These are phyloP conservation scores for Fusarium coffeatum DNA, from an alignment of 2,329 filamentous ascomycete genomes.

Conservation along the genomic window DNA sequence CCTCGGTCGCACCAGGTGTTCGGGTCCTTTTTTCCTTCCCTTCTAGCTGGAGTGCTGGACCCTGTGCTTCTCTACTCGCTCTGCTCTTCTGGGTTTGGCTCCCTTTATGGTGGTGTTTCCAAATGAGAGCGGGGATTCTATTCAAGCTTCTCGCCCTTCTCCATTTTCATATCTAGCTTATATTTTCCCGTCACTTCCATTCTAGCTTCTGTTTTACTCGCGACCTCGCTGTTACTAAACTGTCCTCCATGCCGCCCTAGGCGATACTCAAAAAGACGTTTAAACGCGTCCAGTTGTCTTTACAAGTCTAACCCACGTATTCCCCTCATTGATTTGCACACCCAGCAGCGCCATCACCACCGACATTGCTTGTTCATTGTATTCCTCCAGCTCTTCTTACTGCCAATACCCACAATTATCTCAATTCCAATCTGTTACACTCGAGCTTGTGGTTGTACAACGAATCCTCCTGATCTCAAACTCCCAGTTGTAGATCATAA, in stretches of 20 bases:
- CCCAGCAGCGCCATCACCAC: conserved; percentile 9
- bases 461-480: neutral
- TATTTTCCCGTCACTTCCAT: conserved; percentile 26
- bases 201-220: conserved; percentile 12
- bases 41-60: conserved; percentile 1
- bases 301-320: neutral
- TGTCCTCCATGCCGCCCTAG: conserved; percentile 14
- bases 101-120: conserved; percentile 35
- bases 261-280: neutral
- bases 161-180: conserved; percentile 40
- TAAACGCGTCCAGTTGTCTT: neutral
- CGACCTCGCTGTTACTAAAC: conserved; percentile 11
- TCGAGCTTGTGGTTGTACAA: neutral
- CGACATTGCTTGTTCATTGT: conserved; percentile 6
- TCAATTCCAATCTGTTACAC: neutral
- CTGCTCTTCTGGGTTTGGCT: conserved; percentile 11
- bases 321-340: conserved; percentile 15
- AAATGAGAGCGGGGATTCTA: conserved; percentile 33
- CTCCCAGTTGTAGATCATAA: neutral
- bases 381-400: neutral
- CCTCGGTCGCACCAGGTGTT: conserved; percentile 37
- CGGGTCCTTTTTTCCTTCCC: conserved; percentile 29
- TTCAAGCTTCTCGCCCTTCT: conserved; percentile 38
- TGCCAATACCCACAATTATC: neutral
- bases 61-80: conserved; percentile 12